phyloP scores from a whole-genome alignment of 2,329 filamentous ascomycete genomes.

The Ophiostoma sp. region DNA sequence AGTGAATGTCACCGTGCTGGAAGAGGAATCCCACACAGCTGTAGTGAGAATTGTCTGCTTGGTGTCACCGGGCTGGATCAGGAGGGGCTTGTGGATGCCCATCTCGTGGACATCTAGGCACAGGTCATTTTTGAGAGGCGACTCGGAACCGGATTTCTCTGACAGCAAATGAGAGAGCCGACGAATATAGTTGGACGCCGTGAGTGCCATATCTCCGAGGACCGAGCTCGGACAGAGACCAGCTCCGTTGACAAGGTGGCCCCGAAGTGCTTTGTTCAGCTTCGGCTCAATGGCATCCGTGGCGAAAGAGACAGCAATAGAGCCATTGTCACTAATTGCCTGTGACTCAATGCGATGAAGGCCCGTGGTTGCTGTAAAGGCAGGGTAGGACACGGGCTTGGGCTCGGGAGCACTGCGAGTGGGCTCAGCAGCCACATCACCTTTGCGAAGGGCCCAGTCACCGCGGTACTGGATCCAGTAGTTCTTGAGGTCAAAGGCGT shows the following conservation, averaged over 20 bases:
- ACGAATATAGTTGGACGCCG: slow-evolving; percentile 61
- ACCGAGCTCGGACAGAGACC: slow-evolving; percentile 58
- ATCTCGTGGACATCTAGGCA: slow-evolving; percentile 61
- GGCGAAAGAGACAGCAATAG: slow-evolving; percentile 53
- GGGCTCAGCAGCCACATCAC: slow-evolving; percentile 42
- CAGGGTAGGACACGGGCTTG: slow-evolving; percentile 43
- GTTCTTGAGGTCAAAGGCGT: slow-evolving; percentile 66
- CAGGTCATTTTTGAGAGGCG: slow-evolving; percentile 45
- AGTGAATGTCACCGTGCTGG: slow-evolving; percentile 16
- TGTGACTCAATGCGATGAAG: slow-evolving; percentile 61
- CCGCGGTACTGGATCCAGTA: slow-evolving; percentile 62
- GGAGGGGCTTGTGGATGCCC: slow-evolving; percentile 65
- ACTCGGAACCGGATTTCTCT: not conserved
- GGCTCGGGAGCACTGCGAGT: slow-evolving; percentile 32
- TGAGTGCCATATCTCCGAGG: slow-evolving; percentile 46
- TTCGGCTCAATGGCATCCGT: slow-evolving; percentile 61
- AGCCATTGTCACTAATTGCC: slow-evolving; percentile 55
- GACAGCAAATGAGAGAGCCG: slow-evolving; percentile 46
- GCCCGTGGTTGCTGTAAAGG: slow-evolving; percentile 56
- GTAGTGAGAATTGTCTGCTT: slow-evolving; percentile 50
- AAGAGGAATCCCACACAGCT: slow-evolving; percentile 6
- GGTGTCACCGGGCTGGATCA: slow-evolving; percentile 44
- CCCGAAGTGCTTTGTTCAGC: slow-evolving; percentile 54
- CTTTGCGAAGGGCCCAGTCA: slow-evolving; percentile 68
- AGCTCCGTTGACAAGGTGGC: slow-evolving; percentile 63